A percentile compares a stretch with the other conserved stretches of the same genome.
Evolutionary conservation across 768 basidiomycete species (phyloP).

Genomic region (Botryobasidium botryosum): DNA sequence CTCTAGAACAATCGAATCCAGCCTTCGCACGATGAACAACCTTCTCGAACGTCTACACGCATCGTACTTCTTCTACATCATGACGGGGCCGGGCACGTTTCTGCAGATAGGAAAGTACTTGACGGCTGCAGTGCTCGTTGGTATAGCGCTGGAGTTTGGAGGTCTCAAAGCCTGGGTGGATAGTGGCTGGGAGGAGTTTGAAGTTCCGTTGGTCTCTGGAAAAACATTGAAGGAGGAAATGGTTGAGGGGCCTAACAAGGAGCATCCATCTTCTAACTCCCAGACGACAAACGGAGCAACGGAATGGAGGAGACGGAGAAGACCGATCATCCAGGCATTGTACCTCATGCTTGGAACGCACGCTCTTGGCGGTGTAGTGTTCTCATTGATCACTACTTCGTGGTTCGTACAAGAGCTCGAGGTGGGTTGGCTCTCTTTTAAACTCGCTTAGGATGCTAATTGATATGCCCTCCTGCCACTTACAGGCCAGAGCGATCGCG

Average conservation of each 20-base stretch:
- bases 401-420: constrained; percentile 1
- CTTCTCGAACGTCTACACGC: constrained; percentile 91
- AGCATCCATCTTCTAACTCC: constrained; percentile 30
- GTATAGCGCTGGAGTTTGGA: constrained; percentile 68
- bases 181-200: constrained; percentile 33
- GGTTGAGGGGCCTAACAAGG: constrained; percentile 27
- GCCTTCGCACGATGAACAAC: constrained; percentile 81
- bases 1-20: constrained; percentile 68
- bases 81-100: constrained; percentile 47
- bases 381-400: constrained; percentile 6
- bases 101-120: constrained; percentile 84
- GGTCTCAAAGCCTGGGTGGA: constrained; percentile 62
- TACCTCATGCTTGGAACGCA: constrained; percentile 8
- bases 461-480: too few relatives aligned
- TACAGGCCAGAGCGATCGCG: too few relatives aligned
- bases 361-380: neutral
- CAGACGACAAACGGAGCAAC: neutral
- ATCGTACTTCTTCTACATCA: constrained; percentile 92
- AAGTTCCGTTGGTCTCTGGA: neutral
- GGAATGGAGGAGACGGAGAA: constrained; percentile 1
- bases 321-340: constrained; percentile 11
- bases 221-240: neutral
- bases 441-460: too few relatives aligned
- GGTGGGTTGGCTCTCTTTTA: too few relatives aligned
- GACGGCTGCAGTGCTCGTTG: constrained; percentile 71